Evolutionary conservation across 768 basidiomycete species (phyloP), one percentile per base, ranked within the genome.

Genomic region (Mycena pura): DNA sequence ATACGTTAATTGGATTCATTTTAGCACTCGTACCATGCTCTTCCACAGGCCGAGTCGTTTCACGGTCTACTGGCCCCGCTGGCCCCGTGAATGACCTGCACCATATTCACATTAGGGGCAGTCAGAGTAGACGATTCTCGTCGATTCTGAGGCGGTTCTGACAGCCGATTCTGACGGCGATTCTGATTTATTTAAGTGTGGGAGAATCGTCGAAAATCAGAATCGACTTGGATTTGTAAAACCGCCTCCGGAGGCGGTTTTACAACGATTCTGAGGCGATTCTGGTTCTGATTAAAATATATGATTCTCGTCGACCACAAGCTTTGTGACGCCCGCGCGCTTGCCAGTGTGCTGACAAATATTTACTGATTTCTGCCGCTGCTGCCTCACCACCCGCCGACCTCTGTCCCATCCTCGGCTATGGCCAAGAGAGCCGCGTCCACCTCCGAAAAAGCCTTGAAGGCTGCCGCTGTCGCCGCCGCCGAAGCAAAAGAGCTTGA

Each of bases 111-210:
- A n/a, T n/a, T 48, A 48, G 47, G 47, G 47, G 19, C 47, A 48
- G 47, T 48, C 47, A 48, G 47, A 48, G 47, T 48, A 32, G 47
- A 47, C 21, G 31, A 34, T 21, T 48, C 6, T 48, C 29, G 29
- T 11, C 31, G 47, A 28, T 46, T 46, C 28, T 39, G 38, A 39
- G 38, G 38, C 38, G 38, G 19, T 39, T 39, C 38, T 39, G 38
- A 39, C 6, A 39, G 38, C 5, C 38, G 38, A 39, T 39, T 39
- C 38, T 39, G 11, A 48, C 1, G 13, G 11, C 31, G 21, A 19
- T 48, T 48, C 29, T 48, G 19, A 48, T 34, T 48, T 34, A 48
- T 45, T 45, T 48, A 34, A 48, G 31, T 14, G 47, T 48, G 47
- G 21, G 47, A 48, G 31, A 48, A 48, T 34, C 47, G 10, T 15